phyloP scores from a whole-genome alignment of 768 basidiomycete genomes.

The Kwoniella dendrophila region DNA sequence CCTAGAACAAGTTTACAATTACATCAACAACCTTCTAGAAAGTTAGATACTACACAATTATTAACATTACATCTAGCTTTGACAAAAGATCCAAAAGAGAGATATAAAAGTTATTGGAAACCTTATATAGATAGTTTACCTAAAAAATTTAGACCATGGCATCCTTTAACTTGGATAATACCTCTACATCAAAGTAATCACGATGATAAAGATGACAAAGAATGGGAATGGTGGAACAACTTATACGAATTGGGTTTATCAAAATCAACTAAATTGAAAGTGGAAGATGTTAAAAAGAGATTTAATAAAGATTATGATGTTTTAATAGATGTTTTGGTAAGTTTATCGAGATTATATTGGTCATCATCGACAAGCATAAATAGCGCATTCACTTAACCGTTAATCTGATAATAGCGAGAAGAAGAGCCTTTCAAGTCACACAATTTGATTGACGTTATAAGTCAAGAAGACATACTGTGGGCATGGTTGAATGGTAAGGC shows the following conservation, averaged over 20 bases:
- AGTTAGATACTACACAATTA: conserved; percentile 64
- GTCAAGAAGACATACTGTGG: conserved; percentile 69
- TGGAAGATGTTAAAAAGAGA: conserved; percentile 44
- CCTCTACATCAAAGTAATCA: not conserved
- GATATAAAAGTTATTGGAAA: conserved; percentile 60
- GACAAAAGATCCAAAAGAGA: conserved; percentile 60
- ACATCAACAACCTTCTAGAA: conserved; percentile 17
- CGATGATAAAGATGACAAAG: conserved; percentile 59
- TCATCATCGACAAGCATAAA: not conserved
- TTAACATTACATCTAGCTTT: conserved; percentile 79
- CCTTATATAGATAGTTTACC: conserved; percentile 77
- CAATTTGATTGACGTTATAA: conserved; percentile 23
- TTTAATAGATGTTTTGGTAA: conserved; percentile 33
- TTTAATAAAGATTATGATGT: conserved; percentile 44
- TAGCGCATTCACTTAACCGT: not conserved
- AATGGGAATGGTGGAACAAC: conserved; percentile 34
- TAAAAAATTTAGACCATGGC: conserved; percentile 65
- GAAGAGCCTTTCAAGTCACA: conserved; percentile 30
- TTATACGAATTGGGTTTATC: conserved; percentile 22
- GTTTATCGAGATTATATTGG: conserved; percentile 20
- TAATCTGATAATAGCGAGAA: conserved; percentile 9
- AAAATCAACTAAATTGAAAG: conserved; percentile 31
- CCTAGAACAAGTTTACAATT: too few species aligned
- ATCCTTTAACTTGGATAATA: conserved; percentile 76
- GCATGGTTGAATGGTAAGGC: conserved; percentile 84